These are phyloP conservation scores for Globisporangium splendens DNA, from an alignment of 352 stramenopile genomes.

Conservation along the genomic window DNA sequence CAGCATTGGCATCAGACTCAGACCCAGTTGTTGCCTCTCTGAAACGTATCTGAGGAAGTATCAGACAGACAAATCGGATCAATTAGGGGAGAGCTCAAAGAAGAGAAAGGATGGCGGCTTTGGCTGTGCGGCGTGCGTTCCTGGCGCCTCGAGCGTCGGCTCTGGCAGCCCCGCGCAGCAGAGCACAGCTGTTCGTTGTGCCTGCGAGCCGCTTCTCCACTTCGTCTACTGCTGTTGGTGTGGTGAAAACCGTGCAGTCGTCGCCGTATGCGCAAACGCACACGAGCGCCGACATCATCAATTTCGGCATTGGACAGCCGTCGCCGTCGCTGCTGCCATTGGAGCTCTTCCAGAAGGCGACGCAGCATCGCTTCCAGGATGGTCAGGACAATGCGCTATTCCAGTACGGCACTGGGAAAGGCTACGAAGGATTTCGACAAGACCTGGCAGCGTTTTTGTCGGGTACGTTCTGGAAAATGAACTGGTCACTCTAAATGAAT, in stretches of 20 bases:
- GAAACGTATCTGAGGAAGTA: too few species aligned
- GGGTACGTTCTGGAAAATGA: conserved; percentile 18
- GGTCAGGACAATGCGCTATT: conserved; percentile 56
- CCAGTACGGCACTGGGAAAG: conserved; percentile 73
- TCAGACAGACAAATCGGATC: too few species aligned
- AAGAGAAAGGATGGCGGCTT: too few species aligned
- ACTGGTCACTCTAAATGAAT: neutral
- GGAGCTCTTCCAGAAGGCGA: conserved; percentile 50
- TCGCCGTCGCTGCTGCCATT: conserved; percentile 73
- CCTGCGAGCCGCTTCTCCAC: neutral
- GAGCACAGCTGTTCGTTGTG: neutral
- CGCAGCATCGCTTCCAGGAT: conserved; percentile 39
- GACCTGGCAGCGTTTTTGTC: conserved; percentile 58
- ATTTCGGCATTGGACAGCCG: conserved; percentile 85
- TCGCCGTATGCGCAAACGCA: conserved; percentile 68
- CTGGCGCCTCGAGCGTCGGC: too few species aligned
- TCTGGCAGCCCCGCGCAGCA: too few species aligned
- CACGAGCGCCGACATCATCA: conserved; percentile 59
- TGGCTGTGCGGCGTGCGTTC: too few species aligned
- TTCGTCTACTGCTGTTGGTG: neutral
- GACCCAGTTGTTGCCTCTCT: too few species aligned
- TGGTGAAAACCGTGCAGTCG: conserved; percentile 41
- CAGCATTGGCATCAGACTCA: too few species aligned
- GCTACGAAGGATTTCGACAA: conserved; percentile 66
- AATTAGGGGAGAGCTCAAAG: too few species aligned